These are phyloP conservation scores for Sugiyamaella lignohabitans DNA, from an alignment of 805 yeast genomes.

Conservation along the genomic window DNA sequence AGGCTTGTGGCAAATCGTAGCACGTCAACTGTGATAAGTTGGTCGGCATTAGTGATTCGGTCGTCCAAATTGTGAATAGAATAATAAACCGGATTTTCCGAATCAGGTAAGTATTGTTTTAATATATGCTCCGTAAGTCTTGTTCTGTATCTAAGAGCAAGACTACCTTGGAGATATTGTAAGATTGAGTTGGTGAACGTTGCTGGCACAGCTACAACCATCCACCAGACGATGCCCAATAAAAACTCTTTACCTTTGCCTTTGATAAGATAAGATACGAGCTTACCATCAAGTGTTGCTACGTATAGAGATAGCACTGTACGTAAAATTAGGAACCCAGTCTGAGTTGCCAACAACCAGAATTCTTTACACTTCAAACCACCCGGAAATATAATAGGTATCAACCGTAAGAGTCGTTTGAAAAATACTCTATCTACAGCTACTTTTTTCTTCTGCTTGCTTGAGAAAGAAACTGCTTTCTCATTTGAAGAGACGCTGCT, in stretches of 20 bases:
- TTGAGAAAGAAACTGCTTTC: constrained; percentile 1
- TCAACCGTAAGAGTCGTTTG: constrained; percentile 23
- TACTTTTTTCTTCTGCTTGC: constrained; percentile 18
- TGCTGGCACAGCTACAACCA: constrained; percentile 81
- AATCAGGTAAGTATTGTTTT: constrained; percentile 64
- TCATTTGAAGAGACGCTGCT: neutral
- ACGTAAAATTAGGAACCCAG: constrained; percentile 54
- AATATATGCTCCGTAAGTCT: constrained; percentile 60
- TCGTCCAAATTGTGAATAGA: constrained; percentile 57
- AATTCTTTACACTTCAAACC: constrained; percentile 29
- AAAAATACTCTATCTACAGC: constrained; percentile 31
- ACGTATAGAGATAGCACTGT: constrained; percentile 74
- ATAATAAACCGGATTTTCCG: constrained; percentile 60
- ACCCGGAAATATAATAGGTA: constrained; percentile 31
- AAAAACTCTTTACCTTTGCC: constrained; percentile 61
- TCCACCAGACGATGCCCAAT: constrained; percentile 64
- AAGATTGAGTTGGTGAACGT: constrained; percentile 69
- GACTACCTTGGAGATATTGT: constrained; percentile 32
- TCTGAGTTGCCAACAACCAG: constrained; percentile 43
- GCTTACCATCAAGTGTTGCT: constrained; percentile 77
- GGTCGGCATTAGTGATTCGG: constrained; percentile 67
- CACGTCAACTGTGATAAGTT: constrained; percentile 74
- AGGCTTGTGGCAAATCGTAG: constrained; percentile 65
- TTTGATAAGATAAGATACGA: constrained; percentile 75
- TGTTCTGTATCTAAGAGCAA: constrained; percentile 44